Evolutionary conservation across 2,329 filamentous ascomycete genomes (phyloP).

Genomic region (Xylariaceae sp.): DNA sequence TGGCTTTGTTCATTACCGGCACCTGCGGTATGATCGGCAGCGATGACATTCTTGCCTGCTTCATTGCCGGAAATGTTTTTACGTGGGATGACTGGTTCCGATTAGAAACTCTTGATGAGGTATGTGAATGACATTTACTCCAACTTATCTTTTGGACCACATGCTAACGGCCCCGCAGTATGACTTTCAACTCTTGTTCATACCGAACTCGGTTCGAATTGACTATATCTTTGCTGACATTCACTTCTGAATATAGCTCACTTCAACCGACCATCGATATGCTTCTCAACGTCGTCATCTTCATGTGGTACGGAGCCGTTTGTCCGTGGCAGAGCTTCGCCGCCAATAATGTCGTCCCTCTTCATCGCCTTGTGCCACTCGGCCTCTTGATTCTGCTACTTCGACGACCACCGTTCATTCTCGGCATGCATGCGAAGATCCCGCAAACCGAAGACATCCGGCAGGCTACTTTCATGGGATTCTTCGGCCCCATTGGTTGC

Average conservation of each 20-base stretch:
- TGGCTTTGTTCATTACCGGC: conserved; percentile 81
- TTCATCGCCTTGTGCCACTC: conserved; percentile 66
- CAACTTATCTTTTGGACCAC: background rate
- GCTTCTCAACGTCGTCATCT: conserved; percentile 82
- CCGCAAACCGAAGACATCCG: conserved; percentile 68
- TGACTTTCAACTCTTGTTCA: background rate
- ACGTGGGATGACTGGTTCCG: conserved; percentile 96
- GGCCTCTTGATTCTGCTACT: conserved; percentile 72
- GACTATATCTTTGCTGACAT: conserved; percentile 12
- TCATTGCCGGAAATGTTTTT: conserved; percentile 85
- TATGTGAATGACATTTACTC: conserved; percentile 14
- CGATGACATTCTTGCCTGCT: conserved; percentile 87
- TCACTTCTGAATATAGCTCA: conserved; percentile 38
- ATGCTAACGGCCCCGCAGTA: conserved; percentile 22
- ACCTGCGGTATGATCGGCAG: conserved; percentile 83
- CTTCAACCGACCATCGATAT: conserved; percentile 94
- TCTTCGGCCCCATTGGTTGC: conserved; percentile 89
- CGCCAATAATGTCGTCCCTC: conserved; percentile 61
- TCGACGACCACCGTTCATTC: conserved; percentile 70
- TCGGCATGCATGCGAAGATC: conserved; percentile 67
- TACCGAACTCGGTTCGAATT: background rate
- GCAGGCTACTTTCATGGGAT: conserved; percentile 81
- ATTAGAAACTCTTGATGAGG: conserved; percentile 76
- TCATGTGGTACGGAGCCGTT: conserved; percentile 85
- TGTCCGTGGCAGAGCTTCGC: conserved; percentile 73